Conservation (phyloP, 371 early-diverging fungal genomes). For the Paraphysoderma sedebokerense region DNA sequence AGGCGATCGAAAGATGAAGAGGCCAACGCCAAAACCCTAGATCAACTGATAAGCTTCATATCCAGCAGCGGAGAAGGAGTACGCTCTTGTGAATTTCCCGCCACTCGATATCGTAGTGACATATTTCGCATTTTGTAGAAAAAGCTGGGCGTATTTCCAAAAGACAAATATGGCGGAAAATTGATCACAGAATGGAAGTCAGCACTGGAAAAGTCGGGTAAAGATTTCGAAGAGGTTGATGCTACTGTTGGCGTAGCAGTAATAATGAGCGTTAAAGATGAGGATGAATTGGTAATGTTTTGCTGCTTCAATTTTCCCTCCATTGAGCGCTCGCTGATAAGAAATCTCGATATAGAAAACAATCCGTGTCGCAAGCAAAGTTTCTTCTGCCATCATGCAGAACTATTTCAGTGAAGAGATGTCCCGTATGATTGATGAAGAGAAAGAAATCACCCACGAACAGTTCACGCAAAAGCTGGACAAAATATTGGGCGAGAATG, state of each 20-base stretch:
- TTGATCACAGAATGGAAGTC: constrained; percentile 61
- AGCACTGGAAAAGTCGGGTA: constrained; percentile 25
- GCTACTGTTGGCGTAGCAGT: constrained; percentile 49
- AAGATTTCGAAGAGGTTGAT: constrained; percentile 46
- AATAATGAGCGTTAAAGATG: constrained; percentile 74
- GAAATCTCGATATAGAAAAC: constrained; percentile 26
- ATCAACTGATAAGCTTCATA: constrained; percentile 1
- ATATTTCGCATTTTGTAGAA: constrained; percentile 18
- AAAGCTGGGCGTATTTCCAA: constrained; percentile 54
- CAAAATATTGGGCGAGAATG: constrained; percentile 31
- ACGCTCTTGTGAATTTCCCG: not conserved
- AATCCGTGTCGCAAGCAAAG: constrained; percentile 49
- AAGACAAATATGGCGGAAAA: constrained; percentile 62
- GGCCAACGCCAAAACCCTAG: too few relatives aligned
- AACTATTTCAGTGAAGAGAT: constrained; percentile 72
- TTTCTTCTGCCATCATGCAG: constrained; percentile 61
- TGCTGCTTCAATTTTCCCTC: too few relatives aligned
- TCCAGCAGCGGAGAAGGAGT: not conserved
- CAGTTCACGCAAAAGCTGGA: constrained; percentile 64
- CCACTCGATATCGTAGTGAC: constrained; percentile 3
- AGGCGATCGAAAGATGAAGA: constrained; percentile 51
- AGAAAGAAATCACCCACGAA: constrained; percentile 71
- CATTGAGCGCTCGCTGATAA: not conserved
- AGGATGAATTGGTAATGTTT: constrained; percentile 51
- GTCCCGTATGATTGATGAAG: constrained; percentile 64